Base-by-base conservation (phyloP, 2,329 filamentous ascomycete genomes). In the Exophiala xenobiotica region DNA sequence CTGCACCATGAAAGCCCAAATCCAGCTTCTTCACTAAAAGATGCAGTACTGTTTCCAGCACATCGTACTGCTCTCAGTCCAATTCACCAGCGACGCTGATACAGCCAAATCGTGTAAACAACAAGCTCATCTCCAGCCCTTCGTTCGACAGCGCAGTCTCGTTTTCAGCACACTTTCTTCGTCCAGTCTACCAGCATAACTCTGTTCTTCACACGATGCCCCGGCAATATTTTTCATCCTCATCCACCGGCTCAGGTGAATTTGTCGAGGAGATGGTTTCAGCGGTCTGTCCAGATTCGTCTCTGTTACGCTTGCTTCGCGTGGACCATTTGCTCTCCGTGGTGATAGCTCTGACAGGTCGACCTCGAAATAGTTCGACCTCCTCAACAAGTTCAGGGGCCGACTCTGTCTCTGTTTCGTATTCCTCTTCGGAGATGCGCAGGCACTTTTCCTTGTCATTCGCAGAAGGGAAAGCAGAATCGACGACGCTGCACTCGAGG, bases 211-310 rank as follows among this genome's bases (percentile, higher is more conserved):
- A 50, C 12, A 43, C 3, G 23, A 50, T 38, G n/a, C 29, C 27
- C 27, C 16, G 27, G 14, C 39, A 50, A 12, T 37, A 19, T n/a
- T 19, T 14, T 29, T 50, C 47, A 26, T 44, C 47, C 16, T 50
- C 39, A 5, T 50, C 47, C 14, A 18, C 16, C 4, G 18, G 11
- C 9, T 42, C 37, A 14, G 26, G 19, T 12, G 23, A 16, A 12
- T 18, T 16, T 2, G 12, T 37, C 8, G 20, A 50, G 23, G 29
- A 44, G 12, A 18, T 7, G 22, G 45, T 23, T 23, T 12, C 18
- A 8, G n/a, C 20, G 12, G 18, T 44, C 12, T 50, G 12, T 9
- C 38, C 40, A 4, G 39, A 50, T 22, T 14, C 26, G 22, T n/a
- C 22, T n/a, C 18, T 12, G n/a, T 22, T 23, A 14, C n/a, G 16